Percentiles rank a stretch among this genome's conserved stretches.
phyloP scores from a whole-genome alignment of 768 basidiomycete species.

The Boletus reticuloceps region DNA sequence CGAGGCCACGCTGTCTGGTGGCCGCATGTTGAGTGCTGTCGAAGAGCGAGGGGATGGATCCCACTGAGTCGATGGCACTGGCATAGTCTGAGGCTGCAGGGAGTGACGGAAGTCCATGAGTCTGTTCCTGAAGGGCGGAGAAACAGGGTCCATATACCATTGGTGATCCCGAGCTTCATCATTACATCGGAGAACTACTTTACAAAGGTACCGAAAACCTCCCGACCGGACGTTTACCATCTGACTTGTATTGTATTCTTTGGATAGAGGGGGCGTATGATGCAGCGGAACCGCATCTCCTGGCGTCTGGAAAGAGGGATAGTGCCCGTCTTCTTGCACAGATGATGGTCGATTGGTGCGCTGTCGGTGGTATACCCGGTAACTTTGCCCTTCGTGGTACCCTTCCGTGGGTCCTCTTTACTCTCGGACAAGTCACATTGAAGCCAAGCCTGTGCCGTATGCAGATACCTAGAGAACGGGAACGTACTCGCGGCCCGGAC shows the following conservation, averaged over 20 bases:
- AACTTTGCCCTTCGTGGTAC: slow-evolving; percentile 82
- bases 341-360: slow-evolving; percentile 80
- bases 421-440: background rate
- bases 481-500: slow-evolving; percentile 91
- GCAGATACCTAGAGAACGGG: slow-evolving; percentile 76
- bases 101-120: too few species aligned
- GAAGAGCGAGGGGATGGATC: too few species aligned
- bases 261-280: slow-evolving; percentile 69
- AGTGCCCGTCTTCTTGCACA: slow-evolving; percentile 84
- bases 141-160: slow-evolving; percentile 75
- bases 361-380: slow-evolving; percentile 50
- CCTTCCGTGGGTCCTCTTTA: slow-evolving; percentile 61
- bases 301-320: slow-evolving; percentile 86
- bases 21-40: too few species aligned
- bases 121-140: too few species aligned
- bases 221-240: background rate
- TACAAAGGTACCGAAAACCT: slow-evolving; percentile 61
- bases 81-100: too few species aligned
- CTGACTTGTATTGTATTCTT: slow-evolving; percentile 1
- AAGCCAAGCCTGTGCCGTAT: slow-evolving; percentile 4
- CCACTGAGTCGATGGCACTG: too few species aligned
- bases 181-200: slow-evolving; percentile 86
- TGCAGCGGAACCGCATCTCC: slow-evolving; percentile 75
- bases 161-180: slow-evolving; percentile 88
- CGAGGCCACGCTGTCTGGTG: too few species aligned